These are phyloP conservation scores for Malania oleifera DNA, from an alignment of 164 flowering plant species.

Conservation along the genomic window DNA sequence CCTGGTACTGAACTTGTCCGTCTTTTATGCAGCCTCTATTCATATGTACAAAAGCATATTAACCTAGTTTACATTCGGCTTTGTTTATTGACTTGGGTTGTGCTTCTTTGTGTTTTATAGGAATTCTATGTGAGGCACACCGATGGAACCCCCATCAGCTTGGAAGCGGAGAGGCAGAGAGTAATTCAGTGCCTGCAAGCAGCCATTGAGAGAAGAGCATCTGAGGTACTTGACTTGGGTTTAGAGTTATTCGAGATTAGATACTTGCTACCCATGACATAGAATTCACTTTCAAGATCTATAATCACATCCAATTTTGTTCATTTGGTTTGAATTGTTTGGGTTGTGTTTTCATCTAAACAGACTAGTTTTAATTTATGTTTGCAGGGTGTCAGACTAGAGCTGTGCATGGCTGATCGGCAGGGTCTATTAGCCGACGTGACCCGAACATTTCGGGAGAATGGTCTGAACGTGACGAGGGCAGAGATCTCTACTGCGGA, in stretches of 20 bases:
- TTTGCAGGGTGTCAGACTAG: slow-evolving; percentile 66
- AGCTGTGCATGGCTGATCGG: slow-evolving; percentile 45
- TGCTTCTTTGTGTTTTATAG: slow-evolving; percentile 30
- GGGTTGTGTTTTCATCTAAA: no score
- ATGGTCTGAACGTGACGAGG: slow-evolving; percentile 78
- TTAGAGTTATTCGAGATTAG: background rate
- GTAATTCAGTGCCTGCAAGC: slow-evolving; percentile 73
- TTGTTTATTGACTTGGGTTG: background rate
- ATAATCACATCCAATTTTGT: no score
- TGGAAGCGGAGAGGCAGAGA: slow-evolving; percentile 69
- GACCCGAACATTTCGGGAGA: slow-evolving; percentile 84
- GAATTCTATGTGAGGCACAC: slow-evolving; percentile 72
- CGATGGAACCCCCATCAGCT: slow-evolving; percentile 76
- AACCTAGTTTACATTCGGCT: no score
- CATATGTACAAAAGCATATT: no score
- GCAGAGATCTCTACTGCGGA: slow-evolving; percentile 75
- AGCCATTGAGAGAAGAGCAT: slow-evolving; percentile 69
- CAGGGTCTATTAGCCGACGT: slow-evolving; percentile 77
- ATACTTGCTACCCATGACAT: no score
- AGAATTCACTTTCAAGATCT: no score
- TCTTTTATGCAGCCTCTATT: no score
- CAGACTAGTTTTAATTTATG: no score
- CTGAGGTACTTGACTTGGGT: slow-evolving; percentile 41
- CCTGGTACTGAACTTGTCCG: slow-evolving; percentile 30
- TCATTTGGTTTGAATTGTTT: no score